Evolutionary conservation across 495 filamentous ascomycete species (phyloP).

Genomic region (Aspergillus egyptiacus): DNA sequence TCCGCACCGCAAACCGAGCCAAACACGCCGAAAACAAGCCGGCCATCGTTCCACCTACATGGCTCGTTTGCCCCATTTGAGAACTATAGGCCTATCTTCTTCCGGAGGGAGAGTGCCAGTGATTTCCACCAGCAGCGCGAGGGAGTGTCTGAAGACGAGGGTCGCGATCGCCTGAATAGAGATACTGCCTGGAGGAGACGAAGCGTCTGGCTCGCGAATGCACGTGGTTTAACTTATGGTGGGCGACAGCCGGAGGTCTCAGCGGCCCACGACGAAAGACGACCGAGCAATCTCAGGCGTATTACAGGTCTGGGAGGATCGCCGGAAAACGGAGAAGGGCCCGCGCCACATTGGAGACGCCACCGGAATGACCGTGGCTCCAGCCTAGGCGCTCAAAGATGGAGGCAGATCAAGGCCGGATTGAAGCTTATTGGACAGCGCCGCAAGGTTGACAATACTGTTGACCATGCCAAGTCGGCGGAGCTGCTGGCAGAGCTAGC

Average conservation of each 20-base stretch:
- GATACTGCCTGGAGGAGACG: slow-evolving; percentile 52
- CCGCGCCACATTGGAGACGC: slow-evolving; percentile 46
- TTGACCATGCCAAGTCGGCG: slow-evolving; percentile 92
- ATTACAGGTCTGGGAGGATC: slow-evolving; percentile 61
- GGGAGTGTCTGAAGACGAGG: slow-evolving; percentile 84
- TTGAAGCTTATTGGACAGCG: slow-evolving; percentile 73
- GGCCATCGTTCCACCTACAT: slow-evolving; percentile 41
- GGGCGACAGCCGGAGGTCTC: slow-evolving; percentile 35
- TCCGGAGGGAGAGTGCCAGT: slow-evolving; percentile 62
- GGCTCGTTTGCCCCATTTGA: slow-evolving; percentile 46
- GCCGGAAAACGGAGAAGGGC: slow-evolving; percentile 48
- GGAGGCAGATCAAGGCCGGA: slow-evolving; percentile 79
- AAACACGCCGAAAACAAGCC: slow-evolving; percentile 50
- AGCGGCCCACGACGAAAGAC: slow-evolving; percentile 43
- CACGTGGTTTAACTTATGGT: slow-evolving; percentile 51
- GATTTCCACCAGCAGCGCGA: slow-evolving; percentile 63
- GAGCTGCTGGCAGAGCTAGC: slow-evolving; percentile 93
- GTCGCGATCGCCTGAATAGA: slow-evolving; percentile 62
- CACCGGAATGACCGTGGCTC: slow-evolving; percentile 56
- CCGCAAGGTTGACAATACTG: slow-evolving; percentile 71
- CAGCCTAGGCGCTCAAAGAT: slow-evolving; percentile 76
- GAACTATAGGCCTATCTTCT: slow-evolving; percentile 45
- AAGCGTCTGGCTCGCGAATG: slow-evolving; percentile 49
- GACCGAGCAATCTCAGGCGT: slow-evolving; percentile 67
- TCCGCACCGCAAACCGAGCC: slow-evolving; percentile 53